Evolutionary conservation across 2,329 filamentous ascomycete genomes (phyloP), one percentile per base, ranked within the genome.

Genomic region (Sporothrix pallida): DNA sequence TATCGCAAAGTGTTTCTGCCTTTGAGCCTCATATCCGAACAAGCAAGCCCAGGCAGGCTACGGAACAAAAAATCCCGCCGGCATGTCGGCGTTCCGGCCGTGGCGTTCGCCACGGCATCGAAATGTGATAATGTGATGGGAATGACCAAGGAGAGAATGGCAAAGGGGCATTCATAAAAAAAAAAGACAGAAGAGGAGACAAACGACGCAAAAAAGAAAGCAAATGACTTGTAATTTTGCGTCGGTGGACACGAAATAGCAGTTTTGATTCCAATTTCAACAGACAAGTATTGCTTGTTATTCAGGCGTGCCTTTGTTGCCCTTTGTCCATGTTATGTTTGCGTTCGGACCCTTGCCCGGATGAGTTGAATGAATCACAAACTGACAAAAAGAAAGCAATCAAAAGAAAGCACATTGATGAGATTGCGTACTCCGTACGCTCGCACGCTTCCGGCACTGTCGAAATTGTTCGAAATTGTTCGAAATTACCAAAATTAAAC

Each of bases 401-500:
- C 46, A 48, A 23, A 65, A 48, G 58, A n/a, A 63, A 17, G 17
- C 58, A 48, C n/a, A 42, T 56, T 12, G 52, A 15, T 8, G n/a
- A 10, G n/a, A 26, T 56, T 56, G 13, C 23, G 56, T 50, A 50
- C 48, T 56, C 5, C 23, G 56, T 50, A 50, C 48, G 13, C 31
- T 37, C 31, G 31, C 31, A 37, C 7, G 31, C 31, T 37, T 37
- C 31, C 26, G 56, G 26, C 26, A 48, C 6, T 67, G 31, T 37
- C 31, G 62, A 67, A 67, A 26, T 44, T 65, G 60, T 37, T 37
- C 31, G 62, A 67, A 67, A 26, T 44, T 65, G 60, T 37, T 37
- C 4, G 31, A 37, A 37, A 37, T 37, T 37, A 37, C 31, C 31
- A 37, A 37, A 37, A 37, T 37, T 37, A 37, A 37, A 37, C 37